Evolutionary conservation across 2,329 filamentous ascomycete genomes (phyloP).

Genomic region (Phaeosphaeria sp.): DNA sequence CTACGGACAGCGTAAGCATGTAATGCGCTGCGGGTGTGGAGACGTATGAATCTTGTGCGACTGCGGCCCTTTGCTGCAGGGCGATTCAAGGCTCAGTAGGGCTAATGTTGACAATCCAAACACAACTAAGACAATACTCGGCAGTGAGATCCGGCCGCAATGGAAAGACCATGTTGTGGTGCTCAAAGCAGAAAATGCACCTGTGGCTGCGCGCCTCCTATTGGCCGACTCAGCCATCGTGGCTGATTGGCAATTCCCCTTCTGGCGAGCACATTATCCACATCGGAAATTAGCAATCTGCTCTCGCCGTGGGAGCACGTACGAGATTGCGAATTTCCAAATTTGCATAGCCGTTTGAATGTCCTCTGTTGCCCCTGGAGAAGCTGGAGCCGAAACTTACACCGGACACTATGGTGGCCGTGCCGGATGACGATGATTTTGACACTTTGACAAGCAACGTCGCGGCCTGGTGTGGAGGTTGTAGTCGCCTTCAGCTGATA

Average conservation of each 20-base stretch:
- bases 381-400: conserved; percentile 3
- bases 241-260: conserved; percentile 6
- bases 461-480: background rate
- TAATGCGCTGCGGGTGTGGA: background rate
- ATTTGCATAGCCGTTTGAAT: conserved; percentile 4
- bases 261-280: background rate
- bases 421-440: conserved; percentile 8
- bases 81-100: background rate
- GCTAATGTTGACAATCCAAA: conserved; percentile 1
- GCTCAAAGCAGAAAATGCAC: background rate
- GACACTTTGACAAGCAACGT: conserved; percentile 8
- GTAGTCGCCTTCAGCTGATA: background rate
- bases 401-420: conserved; percentile 1
- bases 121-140: background rate
- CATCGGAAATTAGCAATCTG: conserved; percentile 7
- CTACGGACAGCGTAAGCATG: conserved; percentile 22
- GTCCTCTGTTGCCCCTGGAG: conserved; percentile 4
- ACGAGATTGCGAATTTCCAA: conserved; percentile 7
- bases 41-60: background rate
- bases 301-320: background rate
- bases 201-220: conserved; percentile 4
- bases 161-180: background rate
- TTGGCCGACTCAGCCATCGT: background rate
- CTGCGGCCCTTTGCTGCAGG: background rate
- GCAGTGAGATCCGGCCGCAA: background rate